Base-by-base conservation (phyloP, 306 rosid species). In the Quercus variabilis region DNA sequence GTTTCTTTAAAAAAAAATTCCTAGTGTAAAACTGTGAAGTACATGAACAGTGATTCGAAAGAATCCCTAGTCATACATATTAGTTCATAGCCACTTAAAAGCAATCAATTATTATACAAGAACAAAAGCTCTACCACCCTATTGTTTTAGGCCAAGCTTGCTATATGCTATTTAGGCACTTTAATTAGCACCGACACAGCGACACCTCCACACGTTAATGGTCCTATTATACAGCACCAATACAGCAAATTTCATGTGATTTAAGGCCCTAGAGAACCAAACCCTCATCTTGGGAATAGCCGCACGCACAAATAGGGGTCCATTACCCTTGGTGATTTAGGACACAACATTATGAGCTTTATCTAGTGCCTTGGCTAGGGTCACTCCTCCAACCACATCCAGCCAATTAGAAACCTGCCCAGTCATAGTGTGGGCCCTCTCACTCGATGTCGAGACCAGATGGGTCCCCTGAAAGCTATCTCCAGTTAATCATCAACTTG, bases 251-350 rank as follows among this genome's bases (percentile, higher is more conserved):
- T 65, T 46, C 23, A 25, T 21, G 46, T 59, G 35, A 59, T 20
- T 72, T 3, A 52, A 74, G 35, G 54, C 54, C 54, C 54, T 49
- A 12, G 17, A 49, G 12, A 49, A 49, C 54, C 54, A 49, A 49
- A 49, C 15, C 65, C 70, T 38, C 57, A 59, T 5, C 2, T 15
- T 1, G 9, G 11, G 35, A 2, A 51, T 67, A 74, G 49, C 69
- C 69, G 71, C 69, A 55, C 75, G 79, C 81, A 79, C 33, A 20
- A 4, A 63, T 8, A 43, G 35, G 80, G 87, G 81, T 65, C 87
- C 87, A 76, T 78, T 5, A 13, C 1, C 49, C 38, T 60, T 75
- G 23, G 46, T 51, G 55, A 23, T 51, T 75, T 35, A 20, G 23
- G 64, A 58, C 13, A 21, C 64, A 9, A 7, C 23, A 58, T 15